Conservation (phyloP, 257 asterid species). For the Rubia yunnanensis region DNA sequence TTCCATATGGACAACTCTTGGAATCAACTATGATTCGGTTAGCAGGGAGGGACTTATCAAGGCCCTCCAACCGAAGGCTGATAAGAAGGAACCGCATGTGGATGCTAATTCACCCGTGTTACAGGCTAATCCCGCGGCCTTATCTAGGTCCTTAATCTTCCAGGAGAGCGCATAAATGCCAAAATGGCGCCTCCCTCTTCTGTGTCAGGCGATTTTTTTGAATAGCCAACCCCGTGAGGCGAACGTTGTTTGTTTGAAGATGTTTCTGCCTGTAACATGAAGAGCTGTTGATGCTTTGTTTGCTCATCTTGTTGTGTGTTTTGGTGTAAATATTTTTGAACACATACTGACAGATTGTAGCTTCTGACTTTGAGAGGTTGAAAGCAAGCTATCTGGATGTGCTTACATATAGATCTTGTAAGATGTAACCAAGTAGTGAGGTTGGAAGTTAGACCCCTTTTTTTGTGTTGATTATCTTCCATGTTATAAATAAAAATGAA, state of each 20-base stretch:
- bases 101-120: constrained; percentile 23
- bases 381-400: background rate
- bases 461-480: constrained; percentile 3
- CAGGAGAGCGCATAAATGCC: constrained; percentile 38
- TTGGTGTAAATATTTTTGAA: constrained; percentile 9
- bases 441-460: background rate
- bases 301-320: constrained; percentile 1
- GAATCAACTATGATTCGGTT: constrained; percentile 46
- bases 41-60: constrained; percentile 51
- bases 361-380: constrained; percentile 4
- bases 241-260: background rate
- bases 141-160: constrained; percentile 60
- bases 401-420: background rate
- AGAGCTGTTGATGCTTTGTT: constrained; percentile 2
- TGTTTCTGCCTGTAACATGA: background rate
- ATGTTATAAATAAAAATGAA: constrained; percentile 11
- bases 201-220: background rate
- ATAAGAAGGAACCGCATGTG: constrained; percentile 19
- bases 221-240: background rate
- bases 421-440: constrained; percentile 5
- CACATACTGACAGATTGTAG: constrained; percentile 10
- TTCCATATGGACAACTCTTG: constrained; percentile 76
- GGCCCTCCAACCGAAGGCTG: constrained; percentile 49
- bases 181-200: background rate
- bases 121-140: constrained; percentile 80